Percentiles rank a stretch among this genome's conserved stretches.
Conservation (phyloP, 169 alveolate genomes). For the Plasmodium relictum region DNA sequence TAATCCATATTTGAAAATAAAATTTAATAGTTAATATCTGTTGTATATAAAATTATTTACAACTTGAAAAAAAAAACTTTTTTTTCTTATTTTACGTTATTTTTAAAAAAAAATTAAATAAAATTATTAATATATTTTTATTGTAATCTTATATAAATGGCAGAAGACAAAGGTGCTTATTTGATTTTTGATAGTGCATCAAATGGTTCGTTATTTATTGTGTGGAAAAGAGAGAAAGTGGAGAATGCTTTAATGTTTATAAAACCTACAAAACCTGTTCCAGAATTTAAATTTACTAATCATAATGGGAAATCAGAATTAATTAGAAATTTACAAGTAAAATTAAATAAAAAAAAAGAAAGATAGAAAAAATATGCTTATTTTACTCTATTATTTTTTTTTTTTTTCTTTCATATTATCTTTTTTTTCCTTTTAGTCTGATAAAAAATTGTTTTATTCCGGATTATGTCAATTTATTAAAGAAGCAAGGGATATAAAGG, state of each 20-base stretch:
- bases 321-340: slow-evolving; percentile 78
- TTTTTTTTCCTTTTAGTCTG: slow-evolving; percentile 65
- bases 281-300: slow-evolving; percentile 77
- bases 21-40: no score
- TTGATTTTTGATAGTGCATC: slow-evolving; percentile 78
- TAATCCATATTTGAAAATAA: no score
- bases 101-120: no score
- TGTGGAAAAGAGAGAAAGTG: slow-evolving; percentile 76
- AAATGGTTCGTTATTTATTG: slow-evolving; percentile 80
- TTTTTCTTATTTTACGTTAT: no score
- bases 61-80: no score
- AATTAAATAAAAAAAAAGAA: slow-evolving; percentile 6
- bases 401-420: neutral
- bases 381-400: slow-evolving; percentile 2
- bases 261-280: slow-evolving; percentile 75
- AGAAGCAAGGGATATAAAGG: slow-evolving; percentile 77
- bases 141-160: neutral
- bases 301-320: slow-evolving; percentile 78
- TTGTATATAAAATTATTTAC: no score
- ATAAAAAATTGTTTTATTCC: slow-evolving; percentile 77
- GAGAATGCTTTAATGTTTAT: slow-evolving; percentile 74
- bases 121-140: no score
- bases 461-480: slow-evolving; percentile 81
- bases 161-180: slow-evolving; percentile 78
- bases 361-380: neutral